Conservation (phyloP, 2,329 filamentous ascomycete genomes). For the Elsinoe australis region DNA sequence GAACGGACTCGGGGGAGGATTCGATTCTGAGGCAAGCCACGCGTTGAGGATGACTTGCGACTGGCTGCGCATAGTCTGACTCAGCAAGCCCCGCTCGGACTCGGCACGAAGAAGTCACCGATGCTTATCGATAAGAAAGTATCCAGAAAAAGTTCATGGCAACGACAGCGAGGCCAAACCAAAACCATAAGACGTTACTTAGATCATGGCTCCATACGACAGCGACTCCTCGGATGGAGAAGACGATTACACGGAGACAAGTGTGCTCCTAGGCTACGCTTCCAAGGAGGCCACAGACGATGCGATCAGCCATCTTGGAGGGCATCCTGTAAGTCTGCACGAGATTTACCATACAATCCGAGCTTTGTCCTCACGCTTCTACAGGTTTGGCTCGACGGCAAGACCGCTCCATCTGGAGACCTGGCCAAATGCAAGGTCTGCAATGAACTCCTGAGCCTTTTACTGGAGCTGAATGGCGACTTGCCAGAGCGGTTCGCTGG, state of each 20-base stretch:
- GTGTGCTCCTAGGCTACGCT: slow-evolving; percentile 83
- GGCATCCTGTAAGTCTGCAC: slow-evolving; percentile 64
- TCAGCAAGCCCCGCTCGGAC: no score
- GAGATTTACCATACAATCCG: no score
- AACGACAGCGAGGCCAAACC: background rate
- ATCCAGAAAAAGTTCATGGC: slow-evolving; percentile 9
- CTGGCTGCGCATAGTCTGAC: no score
- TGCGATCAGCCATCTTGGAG: slow-evolving; percentile 78
- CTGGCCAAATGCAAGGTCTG: slow-evolving; percentile 83
- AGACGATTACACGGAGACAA: slow-evolving; percentile 68
- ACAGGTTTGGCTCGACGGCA: slow-evolving; percentile 76
- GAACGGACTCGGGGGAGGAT: background rate
- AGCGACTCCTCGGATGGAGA: slow-evolving; percentile 71
- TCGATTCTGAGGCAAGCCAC: background rate
- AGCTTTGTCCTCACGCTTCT: slow-evolving; percentile 4
- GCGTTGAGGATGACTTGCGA: no score
- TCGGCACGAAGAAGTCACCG: no score
- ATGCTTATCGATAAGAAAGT: background rate
- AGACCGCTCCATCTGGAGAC: slow-evolving; percentile 62
- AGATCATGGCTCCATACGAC: slow-evolving; percentile 66
- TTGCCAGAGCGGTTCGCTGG: slow-evolving; percentile 77
- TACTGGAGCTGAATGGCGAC: slow-evolving; percentile 87
- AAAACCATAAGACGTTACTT: background rate
- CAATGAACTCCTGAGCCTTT: slow-evolving; percentile 70
- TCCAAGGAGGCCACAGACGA: slow-evolving; percentile 73